These are phyloP conservation scores for Suhomyces bolitotheri DNA, from an alignment of 1,139 yeast species.

Conservation along the genomic window DNA sequence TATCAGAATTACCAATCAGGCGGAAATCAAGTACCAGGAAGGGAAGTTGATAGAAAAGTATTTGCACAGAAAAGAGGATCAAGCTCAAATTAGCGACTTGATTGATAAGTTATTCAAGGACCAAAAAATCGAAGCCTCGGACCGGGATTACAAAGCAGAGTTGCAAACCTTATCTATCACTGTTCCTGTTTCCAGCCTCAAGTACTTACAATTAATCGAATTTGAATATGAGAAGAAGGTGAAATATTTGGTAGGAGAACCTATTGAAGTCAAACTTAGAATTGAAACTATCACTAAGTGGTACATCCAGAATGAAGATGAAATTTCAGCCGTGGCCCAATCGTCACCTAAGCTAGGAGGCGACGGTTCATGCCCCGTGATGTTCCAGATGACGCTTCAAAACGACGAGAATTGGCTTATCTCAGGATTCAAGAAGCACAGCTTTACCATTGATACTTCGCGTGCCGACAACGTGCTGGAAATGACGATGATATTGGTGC, in stretches of 20 bases:
- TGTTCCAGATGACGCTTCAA: constrained; percentile 31
- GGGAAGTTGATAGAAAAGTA: constrained; percentile 19
- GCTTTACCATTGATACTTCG: constrained; percentile 36
- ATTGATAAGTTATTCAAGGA: constrained; percentile 14
- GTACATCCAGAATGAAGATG: constrained; percentile 26
- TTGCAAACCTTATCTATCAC: constrained; percentile 34
- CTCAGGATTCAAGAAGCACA: constrained; percentile 60
- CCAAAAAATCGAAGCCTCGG: constrained; percentile 3
- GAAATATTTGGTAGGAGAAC: constrained; percentile 63
- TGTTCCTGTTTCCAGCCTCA: constrained; percentile 55
- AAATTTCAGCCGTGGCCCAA: constrained; percentile 26
- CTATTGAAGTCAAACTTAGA: constrained; percentile 47
- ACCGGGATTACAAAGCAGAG: background rate
- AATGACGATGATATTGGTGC: constrained; percentile 57
- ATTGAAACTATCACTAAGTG: constrained; percentile 50
- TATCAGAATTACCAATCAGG: constrained; percentile 24
- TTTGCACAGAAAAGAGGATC: constrained; percentile 17
- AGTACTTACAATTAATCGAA: constrained; percentile 52
- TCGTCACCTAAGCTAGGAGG: constrained; percentile 23
- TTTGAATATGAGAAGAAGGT: constrained; percentile 38
- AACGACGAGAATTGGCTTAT: constrained; percentile 64
- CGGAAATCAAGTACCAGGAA: constrained; percentile 17
- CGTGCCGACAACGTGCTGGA: constrained; percentile 13
- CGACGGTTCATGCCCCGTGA: background rate
- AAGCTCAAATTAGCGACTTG: constrained; percentile 16